Evolutionary conservation across 768 basidiomycete species (phyloP).

Genomic region (Suillus spraguei): DNA sequence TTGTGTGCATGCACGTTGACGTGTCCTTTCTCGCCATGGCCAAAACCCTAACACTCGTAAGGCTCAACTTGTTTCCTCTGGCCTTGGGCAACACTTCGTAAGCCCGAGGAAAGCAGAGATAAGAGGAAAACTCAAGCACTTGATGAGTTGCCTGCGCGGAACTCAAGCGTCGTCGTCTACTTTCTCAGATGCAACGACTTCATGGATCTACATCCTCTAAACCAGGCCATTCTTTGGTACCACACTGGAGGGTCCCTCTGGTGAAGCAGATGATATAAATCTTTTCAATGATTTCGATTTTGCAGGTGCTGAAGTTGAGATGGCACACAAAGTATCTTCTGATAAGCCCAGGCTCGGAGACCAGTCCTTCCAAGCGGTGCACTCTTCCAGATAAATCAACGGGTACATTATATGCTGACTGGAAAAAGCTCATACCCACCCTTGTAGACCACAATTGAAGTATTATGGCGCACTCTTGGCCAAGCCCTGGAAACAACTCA

Average conservation of each 20-base stretch:
- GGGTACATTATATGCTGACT: not conserved
- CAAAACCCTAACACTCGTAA: not conserved
- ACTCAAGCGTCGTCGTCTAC: conserved; percentile 6
- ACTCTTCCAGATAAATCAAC: not conserved
- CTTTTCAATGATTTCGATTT: not conserved
- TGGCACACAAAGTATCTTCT: not conserved
- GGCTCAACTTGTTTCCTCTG: not conserved
- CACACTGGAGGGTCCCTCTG: too few species aligned
- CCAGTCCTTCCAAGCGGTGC: not conserved
- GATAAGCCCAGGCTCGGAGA: not conserved
- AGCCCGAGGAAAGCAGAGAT: too few species aligned
- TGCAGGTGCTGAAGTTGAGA: not conserved
- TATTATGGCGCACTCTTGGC: not conserved
- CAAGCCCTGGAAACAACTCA: not conserved
- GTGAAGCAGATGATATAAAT: too few species aligned
- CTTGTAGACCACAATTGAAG: not conserved
- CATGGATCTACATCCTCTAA: not conserved
- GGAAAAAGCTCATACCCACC: not conserved
- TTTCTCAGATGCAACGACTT: not conserved
- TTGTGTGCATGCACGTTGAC: not conserved
- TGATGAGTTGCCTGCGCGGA: not conserved
- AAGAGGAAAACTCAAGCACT: conserved; percentile 12
- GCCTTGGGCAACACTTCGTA: not conserved
- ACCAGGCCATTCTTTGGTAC: not conserved
- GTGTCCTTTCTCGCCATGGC: not conserved